Base-by-base conservation (phyloP, 192 early-diverging fungal genomes). In the Linnemannia zychae region DNA sequence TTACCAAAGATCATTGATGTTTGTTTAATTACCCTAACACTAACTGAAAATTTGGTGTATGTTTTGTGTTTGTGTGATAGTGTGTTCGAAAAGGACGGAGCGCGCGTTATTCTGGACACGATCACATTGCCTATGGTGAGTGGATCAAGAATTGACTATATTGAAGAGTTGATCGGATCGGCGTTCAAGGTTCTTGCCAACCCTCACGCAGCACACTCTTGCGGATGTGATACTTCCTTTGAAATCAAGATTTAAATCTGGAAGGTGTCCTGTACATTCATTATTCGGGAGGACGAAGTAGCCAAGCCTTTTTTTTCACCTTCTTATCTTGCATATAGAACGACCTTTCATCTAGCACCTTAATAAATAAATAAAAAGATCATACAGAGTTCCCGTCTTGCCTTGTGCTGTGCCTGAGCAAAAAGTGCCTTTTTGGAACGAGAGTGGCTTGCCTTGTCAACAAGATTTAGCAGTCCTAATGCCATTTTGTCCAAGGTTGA, bases 101-200 rank as follows among this genome's bases (percentile, higher is more conserved):
- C 90, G 3, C 92, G 90, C n/a, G 88, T 96, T 57, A 89, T 97
- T 28, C 82, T 96, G 20, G 95, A 97, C 76, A 89, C 87, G 20
- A 84, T 93, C 47, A 96, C 95, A 52, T 87, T 97, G 84, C 93
- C 91, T 24, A 91, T 95, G 83, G 88, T 97, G 7, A 89, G 91
- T 36, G 96, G 96, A 7, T 94, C 96, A 24, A 92, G 89, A 4
- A 91, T 97, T 20, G 95, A 96, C 77, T 97, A 90, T 87, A 93
- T 93, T 38, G 93, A 95, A 81, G 92, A 95, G 75, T 90, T 97
- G 67, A 95, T 97, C 63, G 96, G 96, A 63, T 93, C 92, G 16
- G 91, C 94, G 13, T 97, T 97, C 77, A 87, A 94, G 77, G 92
- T 97, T 11, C 79, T 93, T 7, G 91, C 93, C 7, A 97, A 96